A percentile compares a stretch with the other conserved stretches of the same genome.
Evolutionary conservation across 1,284 basidiomycete genomes (phyloP).

Genomic region (Thelephora terrestris): DNA sequence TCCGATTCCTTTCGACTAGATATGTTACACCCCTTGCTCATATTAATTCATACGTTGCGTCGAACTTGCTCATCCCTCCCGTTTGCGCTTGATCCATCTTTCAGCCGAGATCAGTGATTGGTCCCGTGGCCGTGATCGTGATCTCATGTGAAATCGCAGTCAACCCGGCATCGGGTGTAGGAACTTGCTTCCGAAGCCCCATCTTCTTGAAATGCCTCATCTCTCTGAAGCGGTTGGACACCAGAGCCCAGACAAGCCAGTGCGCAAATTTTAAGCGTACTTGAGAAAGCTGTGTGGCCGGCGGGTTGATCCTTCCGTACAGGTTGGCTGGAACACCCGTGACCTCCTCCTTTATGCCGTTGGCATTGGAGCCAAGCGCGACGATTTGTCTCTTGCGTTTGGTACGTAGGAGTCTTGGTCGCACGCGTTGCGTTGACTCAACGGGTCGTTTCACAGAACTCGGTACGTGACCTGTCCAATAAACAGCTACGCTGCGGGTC

Average conservation of each 20-base stretch:
- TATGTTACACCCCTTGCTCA: neutral
- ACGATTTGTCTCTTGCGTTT: constrained; percentile 52
- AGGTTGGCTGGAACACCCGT: constrained; percentile 66
- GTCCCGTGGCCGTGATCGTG: too few species aligned
- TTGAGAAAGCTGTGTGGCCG: neutral
- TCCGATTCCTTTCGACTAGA: constrained; percentile 76
- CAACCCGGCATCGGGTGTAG: too few species aligned
- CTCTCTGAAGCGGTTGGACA: constrained; percentile 22
- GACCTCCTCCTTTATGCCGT: constrained; percentile 59
- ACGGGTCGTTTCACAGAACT: constrained; percentile 14
- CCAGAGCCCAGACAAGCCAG: constrained; percentile 19
- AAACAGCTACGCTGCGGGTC: neutral
- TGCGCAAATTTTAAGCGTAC: constrained; percentile 6
- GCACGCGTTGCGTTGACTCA: neutral
- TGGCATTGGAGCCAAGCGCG: constrained; percentile 61
- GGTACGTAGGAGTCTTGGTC: constrained; percentile 30
- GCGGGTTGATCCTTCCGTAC: neutral
- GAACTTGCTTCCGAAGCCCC: too few species aligned
- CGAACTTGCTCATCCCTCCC: neutral
- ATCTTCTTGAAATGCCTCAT: constrained; percentile 4
- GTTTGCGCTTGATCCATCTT: too few species aligned
- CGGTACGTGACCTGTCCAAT: constrained; percentile 11
- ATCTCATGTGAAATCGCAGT: too few species aligned
- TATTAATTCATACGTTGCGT: neutral
- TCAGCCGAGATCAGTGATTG: too few species aligned